Conservation (phyloP, 2,329 filamentous ascomycete genomes). For the Sporothrix protearum region DNA sequence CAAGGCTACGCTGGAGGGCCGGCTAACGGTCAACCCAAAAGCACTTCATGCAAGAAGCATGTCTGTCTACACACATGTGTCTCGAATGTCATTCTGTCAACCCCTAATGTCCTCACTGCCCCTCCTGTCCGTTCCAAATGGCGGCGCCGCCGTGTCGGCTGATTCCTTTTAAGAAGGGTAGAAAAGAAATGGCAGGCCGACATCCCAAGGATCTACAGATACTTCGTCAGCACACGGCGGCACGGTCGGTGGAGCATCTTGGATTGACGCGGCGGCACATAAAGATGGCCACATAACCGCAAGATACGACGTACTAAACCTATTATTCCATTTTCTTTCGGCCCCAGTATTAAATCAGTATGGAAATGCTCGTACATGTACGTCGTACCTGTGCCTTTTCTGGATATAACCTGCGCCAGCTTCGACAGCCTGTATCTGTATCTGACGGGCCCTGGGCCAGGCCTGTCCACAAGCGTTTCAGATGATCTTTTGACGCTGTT, state of each 20-base stretch:
- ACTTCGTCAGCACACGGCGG: neutral
- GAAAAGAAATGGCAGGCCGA: neutral
- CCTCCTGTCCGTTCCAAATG: neutral
- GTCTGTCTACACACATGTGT: neutral
- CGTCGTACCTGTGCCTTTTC: neutral
- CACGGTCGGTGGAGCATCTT: neutral
- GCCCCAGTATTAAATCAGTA: neutral
- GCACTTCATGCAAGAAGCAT: neutral
- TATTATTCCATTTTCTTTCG: neutral
- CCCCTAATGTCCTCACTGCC: neutral
- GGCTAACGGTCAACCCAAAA: too few relatives aligned
- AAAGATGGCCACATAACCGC: neutral
- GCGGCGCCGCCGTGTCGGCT: neutral
- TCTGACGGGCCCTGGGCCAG: neutral
- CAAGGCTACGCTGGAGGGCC: neutral
- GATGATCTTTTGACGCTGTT: neutral
- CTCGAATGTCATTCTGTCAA: neutral
- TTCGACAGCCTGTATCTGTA: neutral
- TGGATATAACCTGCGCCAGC: neutral
- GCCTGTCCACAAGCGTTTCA: neutral
- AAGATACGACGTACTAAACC: neutral
- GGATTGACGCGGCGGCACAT: neutral
- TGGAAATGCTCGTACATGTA: neutral
- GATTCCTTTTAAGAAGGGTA: neutral
- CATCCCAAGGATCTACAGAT: neutral